phyloP scores from a whole-genome alignment of 1,139 yeast genomes.

The Zygoascus hellenicus region DNA sequence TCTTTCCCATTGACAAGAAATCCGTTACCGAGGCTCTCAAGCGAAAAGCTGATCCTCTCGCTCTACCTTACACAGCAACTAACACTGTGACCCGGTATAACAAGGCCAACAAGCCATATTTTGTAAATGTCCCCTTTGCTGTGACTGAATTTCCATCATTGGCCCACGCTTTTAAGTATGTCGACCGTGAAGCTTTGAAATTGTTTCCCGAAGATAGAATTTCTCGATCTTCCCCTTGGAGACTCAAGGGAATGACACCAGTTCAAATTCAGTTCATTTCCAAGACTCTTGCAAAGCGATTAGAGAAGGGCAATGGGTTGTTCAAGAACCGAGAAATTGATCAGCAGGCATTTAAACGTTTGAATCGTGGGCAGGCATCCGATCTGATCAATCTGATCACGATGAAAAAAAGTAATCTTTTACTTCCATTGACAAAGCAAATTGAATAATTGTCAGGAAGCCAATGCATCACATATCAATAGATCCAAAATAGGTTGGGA shows the following conservation, averaged over 20 bases:
- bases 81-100: not conserved
- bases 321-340: conserved; percentile 9
- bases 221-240: conserved; percentile 23
- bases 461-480: no score
- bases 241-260: conserved; percentile 18
- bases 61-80: not conserved
- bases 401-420: conserved; percentile 2
- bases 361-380: conserved; percentile 15
- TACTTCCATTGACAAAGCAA: conserved; percentile 1
- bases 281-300: not conserved
- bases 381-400: conserved; percentile 14
- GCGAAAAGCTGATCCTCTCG: not conserved
- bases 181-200: conserved; percentile 19
- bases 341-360: not conserved
- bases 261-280: conserved; percentile 13
- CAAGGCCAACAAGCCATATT: conserved; percentile 1
- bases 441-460: not conserved
- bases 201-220: conserved; percentile 15
- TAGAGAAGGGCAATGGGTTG: not conserved
- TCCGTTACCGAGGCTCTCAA: conserved; percentile 3
- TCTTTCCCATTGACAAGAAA: conserved; percentile 13
- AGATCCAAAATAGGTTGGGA: no score
- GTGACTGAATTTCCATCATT: not conserved
- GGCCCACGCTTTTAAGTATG: conserved; percentile 21
- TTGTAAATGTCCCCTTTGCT: not conserved